Conservation (phyloP, 306 rosid species). For the Citrullus colocynthis region DNA sequence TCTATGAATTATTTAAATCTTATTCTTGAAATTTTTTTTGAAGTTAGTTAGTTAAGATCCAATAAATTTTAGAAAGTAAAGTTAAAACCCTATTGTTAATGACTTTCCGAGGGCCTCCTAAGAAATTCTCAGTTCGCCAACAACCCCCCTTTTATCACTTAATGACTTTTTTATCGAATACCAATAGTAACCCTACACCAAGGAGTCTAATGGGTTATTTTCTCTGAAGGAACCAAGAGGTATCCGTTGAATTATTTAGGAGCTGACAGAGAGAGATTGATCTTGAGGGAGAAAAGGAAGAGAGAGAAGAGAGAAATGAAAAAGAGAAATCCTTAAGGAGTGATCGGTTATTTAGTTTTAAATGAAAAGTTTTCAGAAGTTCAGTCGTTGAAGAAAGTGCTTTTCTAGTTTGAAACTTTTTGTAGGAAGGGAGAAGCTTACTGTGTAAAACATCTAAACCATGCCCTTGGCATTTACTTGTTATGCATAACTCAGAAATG, state of each 20-base stretch:
- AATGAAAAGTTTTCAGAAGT: background rate
- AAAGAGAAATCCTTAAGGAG: background rate
- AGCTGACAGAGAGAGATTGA: background rate
- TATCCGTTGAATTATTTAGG: background rate
- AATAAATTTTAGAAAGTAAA: background rate
- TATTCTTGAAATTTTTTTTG: background rate
- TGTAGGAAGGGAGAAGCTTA: background rate
- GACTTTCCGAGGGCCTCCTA: background rate
- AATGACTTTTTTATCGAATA: background rate
- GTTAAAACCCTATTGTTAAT: background rate
- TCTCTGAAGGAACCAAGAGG: background rate
- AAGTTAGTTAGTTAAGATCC: background rate
- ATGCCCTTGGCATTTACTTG: background rate
- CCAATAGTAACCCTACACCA: background rate
- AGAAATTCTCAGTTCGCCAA: background rate
- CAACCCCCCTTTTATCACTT: background rate
- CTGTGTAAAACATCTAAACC: background rate
- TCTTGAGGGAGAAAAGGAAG: background rate
- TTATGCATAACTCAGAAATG: background rate
- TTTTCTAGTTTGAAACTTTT: background rate
- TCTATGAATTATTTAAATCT: background rate
- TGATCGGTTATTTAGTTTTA: background rate
- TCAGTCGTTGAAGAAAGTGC: background rate
- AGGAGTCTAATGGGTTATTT: background rate
- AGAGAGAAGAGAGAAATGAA: background rate